Base-by-base conservation (phyloP, 768 basidiomycete species). In the Lepiota subincarnata region DNA sequence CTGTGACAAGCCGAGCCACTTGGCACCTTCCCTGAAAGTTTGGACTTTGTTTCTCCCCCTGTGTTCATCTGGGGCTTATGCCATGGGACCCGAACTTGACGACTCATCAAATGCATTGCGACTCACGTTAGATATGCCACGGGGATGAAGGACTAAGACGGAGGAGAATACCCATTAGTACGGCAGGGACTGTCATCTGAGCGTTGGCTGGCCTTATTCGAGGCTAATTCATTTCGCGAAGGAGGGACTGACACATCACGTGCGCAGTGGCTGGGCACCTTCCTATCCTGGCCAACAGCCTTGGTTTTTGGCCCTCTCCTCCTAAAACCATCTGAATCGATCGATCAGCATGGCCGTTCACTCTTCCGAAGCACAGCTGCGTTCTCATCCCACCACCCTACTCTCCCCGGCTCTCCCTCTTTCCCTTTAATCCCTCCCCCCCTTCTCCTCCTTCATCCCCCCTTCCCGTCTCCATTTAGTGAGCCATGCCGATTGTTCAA, bases 331-430 rank as follows among this genome's bases (percentile, higher is more conserved):
- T 59, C 53, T 56, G 50, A 55, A 65, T 59, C 63, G 66, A 71
- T 72, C 70, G 71, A 72, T 74, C 69, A 65, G 50, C 57, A 16
- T 38, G 35, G 50, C 49, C 53, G 61, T 57, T 58, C 53, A 56
- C 45, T 47, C 60, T 64, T 63, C 64, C 52, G 38, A 58, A 55
- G 59, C 52, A 55, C 50, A 53, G 55, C 34, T 39, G 48, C 36
- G 40, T 55, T 55, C 48, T 53, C 53, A 55, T 54, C 50, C 53
- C 39, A 31, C 39, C 48, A 36, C 38, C 50, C 58, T 58, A 42
- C 57, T 55, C 48, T 56, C 38, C 35, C 55, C 59, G 58, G 60
- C 59, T 60, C 61, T 57, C 52, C 52, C 57, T 51, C 58, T 63
- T 56, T 64, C 56, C 40, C 57, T 60, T 59, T 59, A 62, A 61